These are phyloP conservation scores for Boletus rex-veris DNA, from an alignment of 768 basidiomycete genomes.

Conservation along the genomic window DNA sequence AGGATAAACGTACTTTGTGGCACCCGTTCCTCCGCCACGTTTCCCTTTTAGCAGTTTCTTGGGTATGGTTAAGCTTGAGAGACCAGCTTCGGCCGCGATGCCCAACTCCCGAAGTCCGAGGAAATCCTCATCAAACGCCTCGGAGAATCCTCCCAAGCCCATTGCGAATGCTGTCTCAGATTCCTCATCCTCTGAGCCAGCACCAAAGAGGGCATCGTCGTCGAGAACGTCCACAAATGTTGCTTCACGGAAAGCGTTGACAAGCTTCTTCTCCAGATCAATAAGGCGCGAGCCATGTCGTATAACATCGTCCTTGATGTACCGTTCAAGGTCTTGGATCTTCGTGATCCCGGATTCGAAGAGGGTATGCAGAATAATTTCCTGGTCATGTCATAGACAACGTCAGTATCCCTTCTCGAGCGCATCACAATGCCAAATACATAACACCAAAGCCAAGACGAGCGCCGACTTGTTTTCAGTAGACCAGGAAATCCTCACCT, in stretches of 20 bases:
- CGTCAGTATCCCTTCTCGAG: slow-evolving; percentile 3
- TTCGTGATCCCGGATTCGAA: slow-evolving; percentile 85
- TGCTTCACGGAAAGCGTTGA: slow-evolving; percentile 76
- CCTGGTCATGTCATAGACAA: slow-evolving; percentile 44
- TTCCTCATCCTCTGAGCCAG: slow-evolving; percentile 55
- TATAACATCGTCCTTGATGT: slow-evolving; percentile 86
- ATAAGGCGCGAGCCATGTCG: slow-evolving; percentile 71
- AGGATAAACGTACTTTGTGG: slow-evolving; percentile 45
- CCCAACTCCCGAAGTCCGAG: slow-evolving; percentile 85
- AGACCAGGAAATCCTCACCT: slow-evolving; percentile 49
- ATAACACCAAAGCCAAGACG: neutral
- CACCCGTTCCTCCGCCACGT: slow-evolving; percentile 38
- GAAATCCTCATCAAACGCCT: slow-evolving; percentile 88
- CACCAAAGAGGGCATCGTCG: slow-evolving; percentile 48
- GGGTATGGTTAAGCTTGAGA: slow-evolving; percentile 76
- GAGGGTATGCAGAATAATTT: slow-evolving; percentile 88
- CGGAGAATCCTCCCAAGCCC: slow-evolving; percentile 78
- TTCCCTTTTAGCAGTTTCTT: slow-evolving; percentile 71
- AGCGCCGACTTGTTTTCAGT: neutral
- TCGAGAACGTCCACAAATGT: slow-evolving; percentile 44
- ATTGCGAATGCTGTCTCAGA: slow-evolving; percentile 64
- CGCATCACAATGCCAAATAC: neutral
- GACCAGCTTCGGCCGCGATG: slow-evolving; percentile 80
- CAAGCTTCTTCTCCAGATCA: slow-evolving; percentile 85
- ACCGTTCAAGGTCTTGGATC: slow-evolving; percentile 76